phyloP scores from a whole-genome alignment of 306 rosid species.

The Cucurbita maxima region DNA sequence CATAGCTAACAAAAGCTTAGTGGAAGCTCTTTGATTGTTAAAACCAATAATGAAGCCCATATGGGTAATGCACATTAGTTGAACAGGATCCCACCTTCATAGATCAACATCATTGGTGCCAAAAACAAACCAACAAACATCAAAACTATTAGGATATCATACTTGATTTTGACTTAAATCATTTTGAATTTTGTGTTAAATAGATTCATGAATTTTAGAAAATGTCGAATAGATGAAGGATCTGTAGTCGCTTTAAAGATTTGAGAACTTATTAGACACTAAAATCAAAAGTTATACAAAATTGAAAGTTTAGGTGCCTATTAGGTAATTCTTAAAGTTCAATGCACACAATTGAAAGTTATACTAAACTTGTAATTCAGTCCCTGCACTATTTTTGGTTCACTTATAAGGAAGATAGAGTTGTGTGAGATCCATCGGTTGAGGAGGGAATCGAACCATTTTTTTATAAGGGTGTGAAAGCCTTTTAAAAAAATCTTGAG shows the following conservation, averaged over 20 bases:
- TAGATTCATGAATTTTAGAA: neutral
- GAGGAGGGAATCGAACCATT: no score
- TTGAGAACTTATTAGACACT: neutral
- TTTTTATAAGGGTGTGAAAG: no score
- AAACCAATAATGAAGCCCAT: constrained; percentile 1
- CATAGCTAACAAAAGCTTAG: neutral
- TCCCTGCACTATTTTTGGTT: no score
- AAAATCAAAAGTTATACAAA: neutral
- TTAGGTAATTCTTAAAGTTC: no score
- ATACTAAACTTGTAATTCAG: no score
- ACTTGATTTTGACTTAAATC: neutral
- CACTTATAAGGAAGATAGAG: no score
- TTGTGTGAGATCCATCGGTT: no score
- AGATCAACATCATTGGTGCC: constrained; percentile 4
- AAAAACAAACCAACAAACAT: constrained; percentile 7
- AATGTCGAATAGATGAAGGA: neutral
- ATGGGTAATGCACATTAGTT: neutral
- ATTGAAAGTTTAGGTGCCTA: neutral
- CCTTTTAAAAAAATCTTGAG: no score
- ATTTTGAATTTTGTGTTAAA: neutral
- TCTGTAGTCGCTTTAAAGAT: neutral
- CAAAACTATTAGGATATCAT: no score
- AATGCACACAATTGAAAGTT: no score
- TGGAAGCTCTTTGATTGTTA: neutral
- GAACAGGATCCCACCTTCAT: constrained; percentile 2